Evolutionary conservation across 1,284 basidiomycete species (phyloP).

Genomic region (Pseudozyma sp.): DNA sequence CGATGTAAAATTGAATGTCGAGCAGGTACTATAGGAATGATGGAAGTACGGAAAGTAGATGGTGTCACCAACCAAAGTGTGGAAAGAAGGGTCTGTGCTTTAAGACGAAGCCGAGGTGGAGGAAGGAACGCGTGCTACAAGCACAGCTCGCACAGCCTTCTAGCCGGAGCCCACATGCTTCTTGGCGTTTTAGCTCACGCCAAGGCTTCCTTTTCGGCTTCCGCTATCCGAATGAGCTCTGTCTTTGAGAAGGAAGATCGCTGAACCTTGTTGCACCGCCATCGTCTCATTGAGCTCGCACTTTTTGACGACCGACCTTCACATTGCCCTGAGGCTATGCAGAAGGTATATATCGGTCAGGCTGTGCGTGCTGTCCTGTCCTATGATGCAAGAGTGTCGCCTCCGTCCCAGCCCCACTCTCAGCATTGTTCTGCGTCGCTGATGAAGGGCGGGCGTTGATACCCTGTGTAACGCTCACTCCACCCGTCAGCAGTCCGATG

Average conservation of each 20-base stretch:
- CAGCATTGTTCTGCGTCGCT: neutral
- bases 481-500: conserved; percentile 46
- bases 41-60: conserved; percentile 2
- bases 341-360: too few species aligned
- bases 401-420: neutral
- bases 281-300: too few species aligned
- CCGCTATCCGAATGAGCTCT: neutral
- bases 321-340: too few species aligned
- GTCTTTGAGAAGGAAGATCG: too few species aligned
- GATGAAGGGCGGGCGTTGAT: conserved; percentile 11
- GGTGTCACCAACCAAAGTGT: neutral
- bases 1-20: too few species aligned
- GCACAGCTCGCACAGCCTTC: conserved; percentile 1
- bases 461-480: conserved; percentile 44
- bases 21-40: neutral
- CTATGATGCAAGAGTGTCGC: neutral
- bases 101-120: neutral
- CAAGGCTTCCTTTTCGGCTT: neutral
- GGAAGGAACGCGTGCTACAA: neutral
- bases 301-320: too few species aligned
- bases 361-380: too few species aligned
- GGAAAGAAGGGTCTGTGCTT: conserved; percentile 2
- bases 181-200: too few species aligned
- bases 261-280: too few species aligned
- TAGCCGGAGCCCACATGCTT: too few species aligned